Percentiles rank a stretch among this genome's conserved stretches.
These are phyloP conservation scores for Mycena olivaceomarginata DNA, from an alignment of 768 basidiomycete species.

Conservation along the genomic window DNA sequence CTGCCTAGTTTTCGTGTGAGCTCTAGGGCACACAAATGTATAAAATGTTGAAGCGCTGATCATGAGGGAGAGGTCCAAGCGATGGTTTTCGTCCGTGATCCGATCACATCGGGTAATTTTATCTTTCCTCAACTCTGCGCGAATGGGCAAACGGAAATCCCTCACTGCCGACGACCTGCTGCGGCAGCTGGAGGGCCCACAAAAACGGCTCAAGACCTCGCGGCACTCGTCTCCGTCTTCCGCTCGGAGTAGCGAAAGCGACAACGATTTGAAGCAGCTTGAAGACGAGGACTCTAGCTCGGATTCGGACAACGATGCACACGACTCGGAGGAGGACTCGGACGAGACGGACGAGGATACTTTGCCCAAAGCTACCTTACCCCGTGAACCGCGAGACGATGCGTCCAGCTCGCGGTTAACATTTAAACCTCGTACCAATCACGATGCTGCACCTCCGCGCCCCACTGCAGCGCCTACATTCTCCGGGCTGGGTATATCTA, in stretches of 20 bases:
- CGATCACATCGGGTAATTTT: not conserved
- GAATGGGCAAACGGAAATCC: slow-evolving; percentile 52
- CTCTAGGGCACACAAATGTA: not conserved
- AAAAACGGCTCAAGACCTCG: slow-evolving; percentile 59
- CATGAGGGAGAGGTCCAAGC: too few species aligned
- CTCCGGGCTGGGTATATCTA: slow-evolving; percentile 74
- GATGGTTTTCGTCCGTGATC: not conserved
- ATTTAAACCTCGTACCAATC: slow-evolving; percentile 33
- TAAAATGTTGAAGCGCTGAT: not conserved
- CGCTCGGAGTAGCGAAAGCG: not conserved
- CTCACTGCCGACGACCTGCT: slow-evolving; percentile 69
- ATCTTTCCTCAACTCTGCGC: not conserved
- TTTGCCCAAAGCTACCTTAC: not conserved
- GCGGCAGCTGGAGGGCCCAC: slow-evolving; percentile 64
- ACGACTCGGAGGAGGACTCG: not conserved
- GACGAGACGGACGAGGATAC: slow-evolving; percentile 38
- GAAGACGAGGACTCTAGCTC: slow-evolving; percentile 9
- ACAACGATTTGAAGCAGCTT: not conserved
- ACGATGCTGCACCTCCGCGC: slow-evolving; percentile 25
- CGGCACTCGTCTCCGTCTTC: slow-evolving; percentile 3
- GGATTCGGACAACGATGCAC: slow-evolving; percentile 47
- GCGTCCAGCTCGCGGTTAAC: slow-evolving; percentile 18
- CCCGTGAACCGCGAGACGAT: slow-evolving; percentile 33
- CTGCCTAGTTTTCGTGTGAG: too few species aligned
- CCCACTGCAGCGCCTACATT: slow-evolving; percentile 66